Evolutionary conservation across 129 eudicot species (phyloP), one percentile per base, ranked within the genome.

Genomic region (Pulicaria dysenterica): DNA sequence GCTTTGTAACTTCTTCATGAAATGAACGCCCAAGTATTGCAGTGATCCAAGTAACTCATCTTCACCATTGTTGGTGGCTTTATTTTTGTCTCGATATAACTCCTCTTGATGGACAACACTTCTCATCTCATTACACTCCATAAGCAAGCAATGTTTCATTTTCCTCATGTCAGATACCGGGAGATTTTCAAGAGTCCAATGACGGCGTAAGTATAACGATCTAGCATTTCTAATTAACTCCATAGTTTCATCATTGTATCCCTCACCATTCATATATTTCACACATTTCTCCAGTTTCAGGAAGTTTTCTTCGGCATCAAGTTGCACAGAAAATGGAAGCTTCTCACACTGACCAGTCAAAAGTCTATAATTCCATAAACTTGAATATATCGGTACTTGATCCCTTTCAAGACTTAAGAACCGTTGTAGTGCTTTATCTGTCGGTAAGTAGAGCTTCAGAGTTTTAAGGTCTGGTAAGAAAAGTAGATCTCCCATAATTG

Each of bases 51-150:
- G 69, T 17, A 64, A 40, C 10, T 24, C 64, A 0, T 41, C 72
- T 50, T 74, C 72, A 51, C 61, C 4, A 40, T 61, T 15, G 24
- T 13, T 60, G n/a, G 77, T 47, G 24, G 10, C 36, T 49, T 34
- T 76, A 49, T 31, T 45, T 62, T 3, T 37, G 40, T 12, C 45
- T 12, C 16, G 39, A 58, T 13, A 56, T 38, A 59, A 36, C 61
- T 75, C 78, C 50, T 39, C 57, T 40, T 54, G 79, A 47, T 83
- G 73, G 5, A 79, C 44, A 0, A 79, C 7, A 6, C 79, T 72
- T 53, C n/a, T 62, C 84, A 83, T 64, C 81, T 83, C 81, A 58
- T 72, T 80, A 70, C 87, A 83, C 46, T 83, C 87, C 72, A 80
- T 74, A 24, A 83, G 15, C 65, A 83, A 62, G 55, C 87, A 79